Conservation (phyloP, 306 rosid genomes). For the Betula pendula region DNA sequence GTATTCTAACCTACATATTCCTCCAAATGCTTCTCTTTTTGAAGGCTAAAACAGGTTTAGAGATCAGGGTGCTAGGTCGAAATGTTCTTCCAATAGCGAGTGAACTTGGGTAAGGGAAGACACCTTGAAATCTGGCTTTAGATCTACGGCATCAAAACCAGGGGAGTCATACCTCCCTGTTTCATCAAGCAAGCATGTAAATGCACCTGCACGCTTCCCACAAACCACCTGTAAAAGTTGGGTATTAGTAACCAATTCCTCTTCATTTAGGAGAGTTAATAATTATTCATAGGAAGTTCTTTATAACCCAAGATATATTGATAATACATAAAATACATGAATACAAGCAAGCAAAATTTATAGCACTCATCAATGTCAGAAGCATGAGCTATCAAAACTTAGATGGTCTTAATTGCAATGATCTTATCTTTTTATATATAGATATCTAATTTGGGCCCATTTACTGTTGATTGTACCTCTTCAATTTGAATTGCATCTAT, state of each 20-base stretch:
- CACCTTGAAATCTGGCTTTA: slow-evolving; percentile 83
- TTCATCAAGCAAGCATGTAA: slow-evolving; percentile 87
- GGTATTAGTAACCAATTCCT: slow-evolving; percentile 11
- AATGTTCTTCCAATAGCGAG: slow-evolving; percentile 58
- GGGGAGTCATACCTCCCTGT: slow-evolving; percentile 70
- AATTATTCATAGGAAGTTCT: not conserved
- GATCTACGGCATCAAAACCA: slow-evolving; percentile 39
- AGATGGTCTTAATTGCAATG: not conserved
- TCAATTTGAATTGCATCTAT: not conserved
- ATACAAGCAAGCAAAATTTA: not conserved
- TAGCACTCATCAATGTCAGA: slow-evolving; percentile 1
- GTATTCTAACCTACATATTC: not conserved
- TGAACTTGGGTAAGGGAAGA: slow-evolving; percentile 67
- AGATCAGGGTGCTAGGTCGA: slow-evolving; percentile 67
- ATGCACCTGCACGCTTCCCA: slow-evolving; percentile 83
- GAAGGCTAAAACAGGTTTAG: not conserved
- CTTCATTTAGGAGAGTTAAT: not conserved
- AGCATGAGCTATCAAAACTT: not conserved
- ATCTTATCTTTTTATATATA: not conserved
- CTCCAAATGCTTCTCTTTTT: not conserved
- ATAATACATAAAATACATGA: not conserved
- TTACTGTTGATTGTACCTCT: not conserved
- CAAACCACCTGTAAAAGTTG: slow-evolving; percentile 63
- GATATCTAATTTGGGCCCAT: not conserved
- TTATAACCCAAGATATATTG: not conserved